Evolutionary conservation across 2,329 filamentous ascomycete species (phyloP), one percentile per base, ranked within the genome.

Genomic region (Thelonectria rubi): DNA sequence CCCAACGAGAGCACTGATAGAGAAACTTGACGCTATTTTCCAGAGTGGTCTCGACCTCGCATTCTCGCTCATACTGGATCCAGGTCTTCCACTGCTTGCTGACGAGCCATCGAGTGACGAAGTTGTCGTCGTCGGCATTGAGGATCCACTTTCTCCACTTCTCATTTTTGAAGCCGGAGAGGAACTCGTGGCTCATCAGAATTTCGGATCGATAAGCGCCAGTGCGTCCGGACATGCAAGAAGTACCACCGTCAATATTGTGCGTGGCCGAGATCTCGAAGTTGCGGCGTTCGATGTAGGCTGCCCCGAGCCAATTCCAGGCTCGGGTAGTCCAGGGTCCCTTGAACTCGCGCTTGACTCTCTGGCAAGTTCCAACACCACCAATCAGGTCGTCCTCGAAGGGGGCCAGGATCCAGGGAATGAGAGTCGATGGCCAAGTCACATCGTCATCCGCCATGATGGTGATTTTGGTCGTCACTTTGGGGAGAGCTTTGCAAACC

Each of bases 51-150:
- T 95, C 89, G 63, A 98, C 90, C 78, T 96, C 92, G 72, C 92
- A 96, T 74, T 96, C 92, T 49, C 86, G 87, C 76, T 97, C 90
- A 79, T 97, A 97, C 80, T 98, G 94, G 77, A 97, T 91, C 84
- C 92, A 94, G 20, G 94, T 97, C 80, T 96, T 93, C 92, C 93
- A 97, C 69, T 90, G 86, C 80, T 97, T 91, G 66, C 88, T 91
- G 69, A 97, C 94, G 73, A 98, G 86, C 94, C 94, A 98, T 60
- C 94, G 89, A 7, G 94, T 97, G 70, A 98, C 92, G 80, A 97
- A 98, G 80, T 98, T 98, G 83, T 98, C 94, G 77, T 98, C 94
- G 77, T 98, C 94, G 24, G 94, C 93, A 74, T 97, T 97, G 63
- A 98, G 85, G 73, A 94, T 94, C 79, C 91, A 97, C 71, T 90